Conservation (phyloP, 805 yeast species). For the Yarrowia porcina region DNA sequence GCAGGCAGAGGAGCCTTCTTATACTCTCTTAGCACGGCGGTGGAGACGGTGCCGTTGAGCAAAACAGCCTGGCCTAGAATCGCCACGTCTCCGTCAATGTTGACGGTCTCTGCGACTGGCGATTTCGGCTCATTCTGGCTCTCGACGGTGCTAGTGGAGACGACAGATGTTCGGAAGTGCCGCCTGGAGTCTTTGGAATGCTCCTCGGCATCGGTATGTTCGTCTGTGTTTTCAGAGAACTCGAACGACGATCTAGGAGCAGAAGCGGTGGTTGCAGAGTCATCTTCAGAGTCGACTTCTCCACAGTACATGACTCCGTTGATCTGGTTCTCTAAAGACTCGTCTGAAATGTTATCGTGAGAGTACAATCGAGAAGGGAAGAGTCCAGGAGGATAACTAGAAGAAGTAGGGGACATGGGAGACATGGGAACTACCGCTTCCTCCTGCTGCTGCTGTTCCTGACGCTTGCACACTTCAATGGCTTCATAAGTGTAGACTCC, state of each 20-base stretch:
- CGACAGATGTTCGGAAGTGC: neutral
- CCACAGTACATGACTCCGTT: conserved; percentile 11
- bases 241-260: neutral
- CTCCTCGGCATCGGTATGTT: neutral
- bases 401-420: neutral
- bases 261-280: neutral
- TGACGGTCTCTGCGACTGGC: neutral
- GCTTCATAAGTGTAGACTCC: conserved; percentile 15
- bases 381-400: conserved; percentile 3
- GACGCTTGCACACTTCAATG: neutral
- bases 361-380: conserved; percentile 8
- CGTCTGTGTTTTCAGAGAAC: neutral
- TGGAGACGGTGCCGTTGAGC: neutral
- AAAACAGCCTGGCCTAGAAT: conserved; percentile 1
- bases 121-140: conserved; percentile 5
- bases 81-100: neutral
- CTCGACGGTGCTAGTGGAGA: neutral
- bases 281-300: neutral
- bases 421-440: too few relatives aligned
- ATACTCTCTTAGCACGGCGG: neutral
- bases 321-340: conserved; percentile 10
- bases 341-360: conserved; percentile 15
- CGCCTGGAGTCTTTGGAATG: neutral
- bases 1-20: conserved; percentile 1
- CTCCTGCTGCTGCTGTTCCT: too few relatives aligned